phyloP scores from a whole-genome alignment of 169 alveolate species.

The Pseudocohnilembus persalinus region DNA sequence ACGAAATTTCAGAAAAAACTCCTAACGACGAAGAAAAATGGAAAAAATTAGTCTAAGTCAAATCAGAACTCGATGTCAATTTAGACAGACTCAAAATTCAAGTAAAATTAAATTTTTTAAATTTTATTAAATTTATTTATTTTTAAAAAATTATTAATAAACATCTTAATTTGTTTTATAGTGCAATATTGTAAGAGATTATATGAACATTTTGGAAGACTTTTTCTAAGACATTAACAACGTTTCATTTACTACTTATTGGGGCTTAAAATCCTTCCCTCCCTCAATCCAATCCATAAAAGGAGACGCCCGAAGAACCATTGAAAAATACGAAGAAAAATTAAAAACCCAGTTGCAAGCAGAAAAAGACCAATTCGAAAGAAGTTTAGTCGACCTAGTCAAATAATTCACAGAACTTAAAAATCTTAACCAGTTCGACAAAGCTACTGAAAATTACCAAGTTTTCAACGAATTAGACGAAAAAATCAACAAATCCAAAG shows the following conservation, averaged over 20 bases:
- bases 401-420: slow-evolving; percentile 48
- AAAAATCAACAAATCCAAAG: slow-evolving; percentile 42
- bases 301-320: slow-evolving; percentile 53
- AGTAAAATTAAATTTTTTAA: slow-evolving; percentile 54
- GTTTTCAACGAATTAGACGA: slow-evolving; percentile 50
- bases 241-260: slow-evolving; percentile 35
- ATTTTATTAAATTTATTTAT: slow-evolving; percentile 50
- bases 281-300: slow-evolving; percentile 34
- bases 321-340: slow-evolving; percentile 48
- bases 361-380: slow-evolving; percentile 60
- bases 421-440: slow-evolving; percentile 45
- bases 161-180: slow-evolving; percentile 43
- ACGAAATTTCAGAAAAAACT: slow-evolving; percentile 3
- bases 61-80: not conserved
- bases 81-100: slow-evolving; percentile 54
- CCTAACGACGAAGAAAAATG: not conserved
- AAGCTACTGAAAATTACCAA: slow-evolving; percentile 45
- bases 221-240: slow-evolving; percentile 45
- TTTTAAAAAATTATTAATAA: slow-evolving; percentile 58
- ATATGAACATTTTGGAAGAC: slow-evolving; percentile 56
- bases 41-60: slow-evolving; percentile 7
- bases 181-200: slow-evolving; percentile 48
- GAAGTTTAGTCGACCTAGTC: slow-evolving; percentile 28
- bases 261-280: slow-evolving; percentile 54
- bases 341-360: slow-evolving; percentile 51